A percentile compares a stretch with the other conserved stretches of the same genome.
phyloP scores from a whole-genome alignment of 768 basidiomycete genomes.

The Trametes maxima region DNA sequence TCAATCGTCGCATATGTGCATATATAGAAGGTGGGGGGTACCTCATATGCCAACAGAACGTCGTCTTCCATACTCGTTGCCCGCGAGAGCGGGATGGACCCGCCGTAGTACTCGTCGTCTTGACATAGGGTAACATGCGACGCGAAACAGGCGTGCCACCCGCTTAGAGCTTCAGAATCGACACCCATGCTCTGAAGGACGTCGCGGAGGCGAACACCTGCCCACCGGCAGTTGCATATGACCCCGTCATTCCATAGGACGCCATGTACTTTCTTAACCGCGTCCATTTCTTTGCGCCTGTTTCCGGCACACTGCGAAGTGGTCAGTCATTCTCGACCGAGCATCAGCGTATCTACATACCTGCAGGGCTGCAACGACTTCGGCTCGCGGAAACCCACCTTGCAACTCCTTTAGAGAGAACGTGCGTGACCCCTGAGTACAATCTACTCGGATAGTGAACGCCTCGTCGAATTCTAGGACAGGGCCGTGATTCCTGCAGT shows the following conservation, averaged over 20 bases:
- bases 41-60: slow-evolving; percentile 25
- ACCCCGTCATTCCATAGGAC: slow-evolving; percentile 53
- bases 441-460: slow-evolving; percentile 14
- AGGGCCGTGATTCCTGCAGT: slow-evolving; percentile 72
- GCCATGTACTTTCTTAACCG: slow-evolving; percentile 28
- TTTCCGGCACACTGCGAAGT: slow-evolving; percentile 32
- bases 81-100: slow-evolving; percentile 20
- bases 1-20: neutral
- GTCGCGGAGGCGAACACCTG: slow-evolving; percentile 59
- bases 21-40: slow-evolving; percentile 24
- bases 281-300: slow-evolving; percentile 30
- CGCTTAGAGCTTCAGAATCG: neutral
- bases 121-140: slow-evolving; percentile 24
- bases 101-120: slow-evolving; percentile 26
- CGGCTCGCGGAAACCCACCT: slow-evolving; percentile 40
- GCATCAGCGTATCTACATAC: slow-evolving; percentile 6
- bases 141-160: slow-evolving; percentile 23
- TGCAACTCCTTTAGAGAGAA: slow-evolving; percentile 46
- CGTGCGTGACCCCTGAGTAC: slow-evolving; percentile 34
- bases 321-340: neutral
- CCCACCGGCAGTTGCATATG: slow-evolving; percentile 71
- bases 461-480: slow-evolving; percentile 53
- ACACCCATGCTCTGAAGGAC: slow-evolving; percentile 39
- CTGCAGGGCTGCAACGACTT: slow-evolving; percentile 34
- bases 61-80: slow-evolving; percentile 21